A percentile compares a stretch with the other conserved stretches of the same genome.
These are phyloP conservation scores for Talaromyces verruculosus DNA, from an alignment of 2,329 filamentous ascomycete genomes.

Conservation along the genomic window DNA sequence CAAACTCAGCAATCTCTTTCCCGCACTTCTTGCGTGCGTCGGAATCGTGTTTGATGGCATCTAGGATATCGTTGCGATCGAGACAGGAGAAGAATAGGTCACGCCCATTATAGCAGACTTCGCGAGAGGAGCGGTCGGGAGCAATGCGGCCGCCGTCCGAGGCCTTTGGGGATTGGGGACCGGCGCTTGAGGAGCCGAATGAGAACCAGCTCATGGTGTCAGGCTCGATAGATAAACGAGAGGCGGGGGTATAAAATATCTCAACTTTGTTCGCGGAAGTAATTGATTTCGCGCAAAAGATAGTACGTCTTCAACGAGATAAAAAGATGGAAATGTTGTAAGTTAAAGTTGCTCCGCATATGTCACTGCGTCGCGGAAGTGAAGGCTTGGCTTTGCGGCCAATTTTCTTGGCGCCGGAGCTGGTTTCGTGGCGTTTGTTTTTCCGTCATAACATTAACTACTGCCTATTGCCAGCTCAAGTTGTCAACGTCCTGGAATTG, in stretches of 20 bases:
- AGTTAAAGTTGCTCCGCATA: conserved; percentile 13
- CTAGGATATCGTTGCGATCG: conserved; percentile 76
- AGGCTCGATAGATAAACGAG: not conserved
- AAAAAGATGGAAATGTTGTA: not conserved
- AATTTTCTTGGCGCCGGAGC: conserved; percentile 22
- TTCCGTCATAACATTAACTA: conserved; percentile 3
- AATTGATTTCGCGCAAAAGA: not conserved
- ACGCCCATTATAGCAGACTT: conserved; percentile 83
- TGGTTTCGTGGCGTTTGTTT: conserved; percentile 18
- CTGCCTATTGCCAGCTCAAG: not conserved
- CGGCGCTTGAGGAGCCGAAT: conserved; percentile 48
- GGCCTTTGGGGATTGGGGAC: conserved; percentile 46
- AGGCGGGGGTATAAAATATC: not conserved
- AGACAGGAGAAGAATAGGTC: conserved; percentile 88
- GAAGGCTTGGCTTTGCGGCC: conserved; percentile 16
- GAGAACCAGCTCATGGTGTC: conserved; percentile 43
- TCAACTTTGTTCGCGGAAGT: not conserved
- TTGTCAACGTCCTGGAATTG: not conserved
- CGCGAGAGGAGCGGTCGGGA: conserved; percentile 79
- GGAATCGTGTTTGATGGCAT: conserved; percentile 63
- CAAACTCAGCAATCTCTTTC: conserved; percentile 65
- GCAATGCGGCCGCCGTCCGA: conserved; percentile 67
- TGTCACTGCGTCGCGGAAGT: not conserved
- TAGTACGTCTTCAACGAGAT: not conserved
- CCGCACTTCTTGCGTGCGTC: conserved; percentile 60